Evolutionary conservation across 192 early-diverging fungal genomes (phyloP).

Genomic region (Entomortierella beljakovae): DNA sequence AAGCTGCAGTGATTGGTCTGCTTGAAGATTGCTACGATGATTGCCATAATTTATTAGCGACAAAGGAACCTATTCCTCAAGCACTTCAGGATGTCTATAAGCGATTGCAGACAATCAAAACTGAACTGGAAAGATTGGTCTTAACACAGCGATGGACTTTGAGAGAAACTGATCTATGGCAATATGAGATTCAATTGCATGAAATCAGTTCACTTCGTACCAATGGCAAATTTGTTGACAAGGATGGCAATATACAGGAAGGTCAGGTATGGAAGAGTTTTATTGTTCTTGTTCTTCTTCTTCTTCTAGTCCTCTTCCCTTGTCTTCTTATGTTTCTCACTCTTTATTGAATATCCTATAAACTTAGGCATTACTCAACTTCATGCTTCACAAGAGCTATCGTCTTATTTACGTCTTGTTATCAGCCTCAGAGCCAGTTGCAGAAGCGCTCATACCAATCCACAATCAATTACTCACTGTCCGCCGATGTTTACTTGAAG

Average conservation of each 20-base stretch:
- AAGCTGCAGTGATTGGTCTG: conserved; percentile 84
- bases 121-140: conserved; percentile 79
- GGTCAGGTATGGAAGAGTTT: conserved; percentile 66
- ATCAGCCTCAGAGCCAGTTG: conserved; percentile 82
- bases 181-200: conserved; percentile 73
- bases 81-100: conserved; percentile 70
- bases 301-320: neutral
- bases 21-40: conserved; percentile 87
- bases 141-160: conserved; percentile 83
- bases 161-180: conserved; percentile 80
- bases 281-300: neutral
- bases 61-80: conserved; percentile 69
- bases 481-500: conserved; percentile 78
- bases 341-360: neutral
- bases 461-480: conserved; percentile 89
- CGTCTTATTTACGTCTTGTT: conserved; percentile 86
- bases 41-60: conserved; percentile 82
- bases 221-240: conserved; percentile 87
- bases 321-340: neutral
- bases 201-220: conserved; percentile 86
- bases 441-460: conserved; percentile 85
- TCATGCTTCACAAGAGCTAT: conserved; percentile 87
- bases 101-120: conserved; percentile 76
- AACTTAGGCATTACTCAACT: conserved; percentile 70
- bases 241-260: conserved; percentile 70